These are phyloP conservation scores for Sicyos edulis DNA, from an alignment of 306 rosid genomes.

Conservation along the genomic window DNA sequence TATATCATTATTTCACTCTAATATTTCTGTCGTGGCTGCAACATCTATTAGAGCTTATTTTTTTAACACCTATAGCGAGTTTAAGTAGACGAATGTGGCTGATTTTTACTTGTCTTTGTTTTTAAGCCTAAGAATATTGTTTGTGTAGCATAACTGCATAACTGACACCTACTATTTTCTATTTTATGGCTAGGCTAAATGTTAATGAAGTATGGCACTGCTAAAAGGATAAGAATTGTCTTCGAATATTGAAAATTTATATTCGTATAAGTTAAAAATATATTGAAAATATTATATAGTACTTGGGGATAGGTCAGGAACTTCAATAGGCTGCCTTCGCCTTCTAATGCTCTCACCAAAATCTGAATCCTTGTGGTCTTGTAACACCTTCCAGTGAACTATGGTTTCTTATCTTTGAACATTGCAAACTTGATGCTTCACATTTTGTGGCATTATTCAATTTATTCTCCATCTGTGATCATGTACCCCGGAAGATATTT, in stretches of 20 bases:
- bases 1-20: background rate
- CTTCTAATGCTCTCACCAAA: background rate
- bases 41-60: no score
- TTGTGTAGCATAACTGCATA: background rate
- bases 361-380: conserved; percentile 8
- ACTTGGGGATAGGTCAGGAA: background rate
- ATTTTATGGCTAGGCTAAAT: background rate
- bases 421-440: background rate
- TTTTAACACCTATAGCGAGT: background rate
- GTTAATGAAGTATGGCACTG: conserved; percentile 1
- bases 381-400: background rate
- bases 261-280: no score
- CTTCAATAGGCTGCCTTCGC: background rate
- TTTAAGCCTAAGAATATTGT: background rate
- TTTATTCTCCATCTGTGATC: background rate
- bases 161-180: background rate
- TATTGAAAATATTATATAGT: background rate
- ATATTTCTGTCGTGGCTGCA: background rate
- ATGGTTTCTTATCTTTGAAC: background rate
- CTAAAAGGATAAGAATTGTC: background rate
- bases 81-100: background rate
- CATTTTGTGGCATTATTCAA: conserved; percentile 10
- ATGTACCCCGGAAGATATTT: background rate
- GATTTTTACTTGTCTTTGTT: background rate
- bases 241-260: background rate